Base-by-base conservation (phyloP, 2,329 filamentous ascomycete species). In the Fusarium tuaranense region DNA sequence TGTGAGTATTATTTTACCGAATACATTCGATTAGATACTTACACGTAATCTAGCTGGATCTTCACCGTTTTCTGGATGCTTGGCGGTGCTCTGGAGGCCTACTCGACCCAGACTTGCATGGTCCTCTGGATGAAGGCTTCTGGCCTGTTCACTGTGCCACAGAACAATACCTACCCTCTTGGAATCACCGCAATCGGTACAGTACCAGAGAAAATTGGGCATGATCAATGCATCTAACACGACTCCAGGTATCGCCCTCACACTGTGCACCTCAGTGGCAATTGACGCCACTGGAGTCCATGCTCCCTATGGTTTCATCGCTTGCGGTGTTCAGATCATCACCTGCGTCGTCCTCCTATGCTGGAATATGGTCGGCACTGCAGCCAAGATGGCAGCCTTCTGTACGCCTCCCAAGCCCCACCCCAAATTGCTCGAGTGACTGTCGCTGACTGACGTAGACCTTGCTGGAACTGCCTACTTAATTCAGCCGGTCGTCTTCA, bases 391-490 rank as follows among this genome's bases (percentile, higher is more conserved):
- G 68, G 66, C 63, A 7, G 74, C 72, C 34, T 75, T 65, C 48
- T 76, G 72, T 75, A 69, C 16, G 65, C 30, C 10, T 34, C 30
- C 22, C 8, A 3, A 3, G 18, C 27, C 8, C 1, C 10, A 14
- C 2, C 25, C 8, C 7, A 0, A n/a, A 9, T 5, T 20, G 13
- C 32, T 34, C 3, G 34, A 5, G 2, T 8, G 20, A 20, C 18
- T 14, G 27, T 20, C 5, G 9, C 78, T 6, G 77, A 82, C 27
- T 5, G 2, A 30, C 14, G n/a, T 81, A 84, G 71, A 73, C 71
- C 71, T 84, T 12, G 79, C 82, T n/a, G 83, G 83, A 2, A 83
- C 82, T 1, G 81, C 82, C 9, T 84, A 85, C 57, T 81, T 84
- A 44, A 82, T 84, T 25, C 83, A 85, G 18, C 83, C 83, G 0